Base-by-base conservation (phyloP, 2,329 filamentous ascomycete species). In the Monascus ruber region DNA sequence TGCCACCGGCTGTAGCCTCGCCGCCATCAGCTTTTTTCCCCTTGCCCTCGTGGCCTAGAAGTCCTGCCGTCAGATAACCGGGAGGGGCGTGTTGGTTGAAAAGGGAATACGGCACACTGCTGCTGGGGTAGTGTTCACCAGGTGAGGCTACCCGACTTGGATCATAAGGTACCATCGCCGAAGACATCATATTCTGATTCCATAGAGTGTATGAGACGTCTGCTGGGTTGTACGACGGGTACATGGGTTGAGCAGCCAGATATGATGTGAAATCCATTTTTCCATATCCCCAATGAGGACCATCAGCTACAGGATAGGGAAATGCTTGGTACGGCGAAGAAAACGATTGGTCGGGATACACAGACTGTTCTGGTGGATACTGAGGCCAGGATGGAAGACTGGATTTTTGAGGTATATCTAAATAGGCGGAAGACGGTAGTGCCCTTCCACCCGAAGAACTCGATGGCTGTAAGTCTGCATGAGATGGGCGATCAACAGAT, bases 251-350 rank as follows among this genome's bases (percentile, higher is more conserved):
- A 17, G 17, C 17, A 17, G 17, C 17, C 17, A 17, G 17, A 17
- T 17, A 17, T 17, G 17, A 17, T 17, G 17, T 17, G 17, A 17
- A 17, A 17, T 17, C 17, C 17, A 31, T 8, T 41, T 51, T 56
- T 40, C 69, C 62, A 49, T 59, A 58, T 33, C 55, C 62, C 66
- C 63, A 69, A 36, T 66, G 63, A 1, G 59, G 60, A 45, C 74
- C 73, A 39, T 74, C 69, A 26, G 67, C 66, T 24, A 72, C 56
- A 11, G 68, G 64, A 48, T 64, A 64, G 5, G 51, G 35, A 35
- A 48, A 50, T 27, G 56, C 41, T 24, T 57, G 51, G 6, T 57
- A 59, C 35, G 56, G 55, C 8, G 60, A 59, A 25, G 67, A 65
- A 31, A 55, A 17, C 17, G 17, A 17, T 17, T 17, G 17, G 3